These are phyloP conservation scores for Fusarium caatingaense DNA, from an alignment of 2,329 filamentous ascomycete species.

Conservation along the genomic window DNA sequence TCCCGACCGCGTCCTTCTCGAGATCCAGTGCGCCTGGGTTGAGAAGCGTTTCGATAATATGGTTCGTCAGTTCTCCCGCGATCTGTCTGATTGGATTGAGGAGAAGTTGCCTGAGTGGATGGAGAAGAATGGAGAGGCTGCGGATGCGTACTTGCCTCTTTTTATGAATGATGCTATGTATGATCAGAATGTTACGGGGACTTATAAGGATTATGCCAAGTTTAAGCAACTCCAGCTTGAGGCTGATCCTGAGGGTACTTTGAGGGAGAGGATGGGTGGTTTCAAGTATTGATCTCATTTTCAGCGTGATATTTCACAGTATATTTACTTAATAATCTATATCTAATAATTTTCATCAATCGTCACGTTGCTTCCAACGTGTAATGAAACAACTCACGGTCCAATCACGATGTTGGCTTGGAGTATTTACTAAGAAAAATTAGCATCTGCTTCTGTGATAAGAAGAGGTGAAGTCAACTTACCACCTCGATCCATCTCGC, in stretches of 20 bases:
- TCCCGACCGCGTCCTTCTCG: neutral
- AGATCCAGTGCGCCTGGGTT: constrained; percentile 25
- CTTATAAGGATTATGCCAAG: constrained; percentile 11
- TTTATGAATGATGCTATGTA: constrained; percentile 25
- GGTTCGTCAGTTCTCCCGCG: constrained; percentile 5
- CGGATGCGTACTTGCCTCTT: neutral
- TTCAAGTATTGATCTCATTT: constrained; percentile 6
- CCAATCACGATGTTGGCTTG: too few relatives aligned
- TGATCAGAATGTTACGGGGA: constrained; percentile 20
- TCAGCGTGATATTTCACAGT: rapidly evolving
- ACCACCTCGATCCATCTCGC: constrained; percentile 27
- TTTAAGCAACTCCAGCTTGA: constrained; percentile 9
- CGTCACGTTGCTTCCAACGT: rapidly evolving
- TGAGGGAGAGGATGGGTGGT: constrained; percentile 7
- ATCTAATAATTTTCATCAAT: neutral
- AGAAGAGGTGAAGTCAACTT: rapidly evolving
- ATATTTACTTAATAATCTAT: too few relatives aligned
- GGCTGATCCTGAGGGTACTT: constrained; percentile 9
- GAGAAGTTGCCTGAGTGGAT: constrained; percentile 8
- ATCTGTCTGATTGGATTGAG: constrained; percentile 21
- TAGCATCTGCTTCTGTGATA: neutral
- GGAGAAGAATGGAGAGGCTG: neutral
- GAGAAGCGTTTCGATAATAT: neutral
- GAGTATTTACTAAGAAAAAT: neutral
- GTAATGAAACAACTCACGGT: too few relatives aligned